A percentile compares a stretch with the other conserved stretches of the same genome.
Evolutionary conservation across 768 basidiomycete species (phyloP).

Genomic region (Xerocomus brunneocitrinus): DNA sequence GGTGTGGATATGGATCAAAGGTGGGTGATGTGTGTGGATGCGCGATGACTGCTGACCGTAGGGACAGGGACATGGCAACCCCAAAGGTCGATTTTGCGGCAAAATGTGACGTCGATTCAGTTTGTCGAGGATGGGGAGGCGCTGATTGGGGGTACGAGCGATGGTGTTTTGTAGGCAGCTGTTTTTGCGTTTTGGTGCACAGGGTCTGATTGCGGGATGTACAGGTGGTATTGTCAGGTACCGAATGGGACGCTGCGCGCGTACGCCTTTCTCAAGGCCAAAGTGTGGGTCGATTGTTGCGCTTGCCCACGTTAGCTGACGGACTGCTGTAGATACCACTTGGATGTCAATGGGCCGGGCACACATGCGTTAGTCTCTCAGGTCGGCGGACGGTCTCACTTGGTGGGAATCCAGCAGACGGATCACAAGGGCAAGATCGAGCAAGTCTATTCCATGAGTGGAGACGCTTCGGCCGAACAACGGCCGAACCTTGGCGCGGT

Average conservation of each 20-base stretch:
- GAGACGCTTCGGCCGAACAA: slow-evolving; percentile 25
- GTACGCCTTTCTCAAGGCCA: slow-evolving; percentile 52
- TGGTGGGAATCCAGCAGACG: slow-evolving; percentile 47
- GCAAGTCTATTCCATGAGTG: slow-evolving; percentile 46
- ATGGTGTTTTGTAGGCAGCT: slow-evolving; percentile 57
- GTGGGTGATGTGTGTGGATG: slow-evolving; percentile 27
- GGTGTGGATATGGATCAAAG: slow-evolving; percentile 60
- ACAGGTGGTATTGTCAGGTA: slow-evolving; percentile 64
- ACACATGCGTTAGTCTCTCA: slow-evolving; percentile 52
- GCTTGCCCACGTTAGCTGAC: slow-evolving; percentile 8
- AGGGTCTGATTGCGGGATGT: slow-evolving; percentile 9
- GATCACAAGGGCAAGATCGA: slow-evolving; percentile 51
- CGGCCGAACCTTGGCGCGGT: slow-evolving; percentile 43
- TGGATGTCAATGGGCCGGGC: slow-evolving; percentile 48
- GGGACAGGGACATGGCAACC: slow-evolving; percentile 55
- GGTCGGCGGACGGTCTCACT: slow-evolving; percentile 43
- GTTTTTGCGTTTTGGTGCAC: neutral
- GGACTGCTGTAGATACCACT: slow-evolving; percentile 39
- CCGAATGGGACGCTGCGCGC: slow-evolving; percentile 63
- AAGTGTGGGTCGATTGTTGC: slow-evolving; percentile 42
- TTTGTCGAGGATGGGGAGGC: slow-evolving; percentile 62
- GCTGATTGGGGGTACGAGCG: slow-evolving; percentile 63
- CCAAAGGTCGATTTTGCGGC: slow-evolving; percentile 59
- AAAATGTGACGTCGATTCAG: slow-evolving; percentile 58
- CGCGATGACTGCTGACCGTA: slow-evolving; percentile 1